Conservation (phyloP, 2,329 filamentous ascomycete species). For the Cladosporium sp. region DNA sequence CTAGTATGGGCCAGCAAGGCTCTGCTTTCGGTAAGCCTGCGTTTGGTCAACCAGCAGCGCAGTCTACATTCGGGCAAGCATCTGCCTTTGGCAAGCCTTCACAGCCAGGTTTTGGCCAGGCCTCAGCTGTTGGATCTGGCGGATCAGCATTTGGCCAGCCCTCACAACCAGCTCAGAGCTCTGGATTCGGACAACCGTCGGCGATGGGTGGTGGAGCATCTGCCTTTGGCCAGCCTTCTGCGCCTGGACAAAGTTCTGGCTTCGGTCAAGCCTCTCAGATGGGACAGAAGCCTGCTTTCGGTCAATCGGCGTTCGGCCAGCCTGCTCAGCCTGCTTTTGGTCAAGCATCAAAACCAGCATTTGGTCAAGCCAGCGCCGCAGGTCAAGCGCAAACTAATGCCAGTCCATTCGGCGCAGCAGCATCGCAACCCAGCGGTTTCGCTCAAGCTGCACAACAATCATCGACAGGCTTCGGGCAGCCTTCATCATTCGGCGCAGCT, state of each 20-base stretch:
- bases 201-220: constrained; percentile 20
- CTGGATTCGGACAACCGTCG: constrained; percentile 22
- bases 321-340: constrained; percentile 24
- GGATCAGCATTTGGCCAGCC: constrained; percentile 21
- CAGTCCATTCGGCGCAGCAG: constrained; percentile 9
- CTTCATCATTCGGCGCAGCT: constrained; percentile 24
- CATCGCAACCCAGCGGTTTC: constrained; percentile 9
- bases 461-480: constrained; percentile 10
- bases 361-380: constrained; percentile 34
- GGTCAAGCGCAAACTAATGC: constrained; percentile 22
- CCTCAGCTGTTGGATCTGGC: constrained; percentile 11
- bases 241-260: constrained; percentile 35
- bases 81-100: constrained; percentile 30
- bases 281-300: constrained; percentile 22
- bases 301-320: constrained; percentile 31
- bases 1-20: constrained; percentile 12
- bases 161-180: constrained; percentile 10
- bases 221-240: constrained; percentile 23
- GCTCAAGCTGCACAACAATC: constrained; percentile 9
- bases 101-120: constrained; percentile 13
- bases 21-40: constrained; percentile 25
- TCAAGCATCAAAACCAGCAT: constrained; percentile 27
- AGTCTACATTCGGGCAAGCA: constrained; percentile 13
- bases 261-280: constrained; percentile 30
- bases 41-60: constrained; percentile 34